Percentiles rank a stretch among this genome's conserved stretches.
phyloP scores from a whole-genome alignment of 129 eudicot genomes.

The Centrapalus pauciflorus region DNA sequence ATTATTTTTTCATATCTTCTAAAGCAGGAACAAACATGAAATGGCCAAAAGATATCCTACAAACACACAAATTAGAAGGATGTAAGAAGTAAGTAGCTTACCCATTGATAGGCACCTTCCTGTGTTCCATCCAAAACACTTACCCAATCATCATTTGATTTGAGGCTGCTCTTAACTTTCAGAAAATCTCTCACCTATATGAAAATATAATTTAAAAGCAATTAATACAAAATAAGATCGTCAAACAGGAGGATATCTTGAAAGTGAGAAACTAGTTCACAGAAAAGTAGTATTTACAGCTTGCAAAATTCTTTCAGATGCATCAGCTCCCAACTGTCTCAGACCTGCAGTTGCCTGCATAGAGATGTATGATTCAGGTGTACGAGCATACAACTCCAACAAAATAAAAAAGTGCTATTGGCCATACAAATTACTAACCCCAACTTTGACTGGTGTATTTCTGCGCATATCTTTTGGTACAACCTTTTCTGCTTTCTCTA shows the following conservation, averaged over 20 bases:
- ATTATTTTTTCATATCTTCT: background rate
- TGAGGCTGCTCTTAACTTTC: conserved; percentile 65
- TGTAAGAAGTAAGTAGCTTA: conserved; percentile 32
- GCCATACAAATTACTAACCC: conserved; percentile 55
- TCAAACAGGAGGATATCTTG: background rate
- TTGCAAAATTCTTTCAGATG: conserved; percentile 86
- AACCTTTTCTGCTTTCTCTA: conserved; percentile 60
- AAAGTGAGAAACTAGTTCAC: background rate
- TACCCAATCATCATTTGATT: conserved; percentile 72
- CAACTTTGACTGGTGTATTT: conserved; percentile 87
- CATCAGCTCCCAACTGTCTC: conserved; percentile 80
- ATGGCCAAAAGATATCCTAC: background rate
- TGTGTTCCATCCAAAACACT: conserved; percentile 89
- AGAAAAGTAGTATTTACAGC: conserved; percentile 47
- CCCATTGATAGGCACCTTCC: conserved; percentile 99
- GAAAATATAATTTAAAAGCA: conserved; percentile 7
- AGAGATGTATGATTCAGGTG: conserved; percentile 16
- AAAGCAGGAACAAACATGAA: conserved; percentile 1
- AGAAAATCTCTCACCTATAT: conserved; percentile 72
- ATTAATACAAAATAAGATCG: conserved; percentile 3
- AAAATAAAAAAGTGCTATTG: conserved; percentile 7
- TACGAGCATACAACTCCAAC: conserved; percentile 11
- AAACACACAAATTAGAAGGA: background rate
- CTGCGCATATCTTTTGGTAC: conserved; percentile 58
- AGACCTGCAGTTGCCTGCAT: conserved; percentile 96